Base-by-base conservation (phyloP, 2,329 filamentous ascomycete genomes). In the Coleophoma crateriformis region DNA sequence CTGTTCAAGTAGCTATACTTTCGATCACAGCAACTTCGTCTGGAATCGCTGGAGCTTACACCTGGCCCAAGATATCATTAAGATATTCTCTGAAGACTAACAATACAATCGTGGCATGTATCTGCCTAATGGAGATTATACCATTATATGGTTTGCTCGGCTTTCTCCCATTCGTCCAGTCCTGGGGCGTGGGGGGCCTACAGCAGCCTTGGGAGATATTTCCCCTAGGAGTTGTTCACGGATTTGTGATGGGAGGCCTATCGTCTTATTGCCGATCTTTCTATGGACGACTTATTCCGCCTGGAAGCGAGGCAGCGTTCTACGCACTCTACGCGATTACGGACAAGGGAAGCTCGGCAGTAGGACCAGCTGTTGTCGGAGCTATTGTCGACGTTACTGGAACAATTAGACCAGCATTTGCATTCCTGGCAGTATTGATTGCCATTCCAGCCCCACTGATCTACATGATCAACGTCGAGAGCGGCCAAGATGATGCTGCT, bases 191-290 rank as follows among this genome's bases (percentile, higher is more conserved):
- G 6, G 71, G 90, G 34, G 94, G 94, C 2, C 75, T 99, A 12
- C 91, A 96, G 67, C 84, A 94, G 65, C 82, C 88, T 1, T 96
- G 90, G 88, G 94, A 99, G 61, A 96, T 99, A 87, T 97, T 94
- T 61, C 88, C 89, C 0, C 71, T 99, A 1, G 91, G 90, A 0
- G 87, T 88, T 3, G 81, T 97, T 14, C 96, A 96, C 66, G 94
- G 94, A 0, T 82, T 99, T 43, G 91, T 96, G 2, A 82, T 97
- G 44, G 94, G 92, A n/a, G 94, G 94, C 0, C 71, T 97, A 34
- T 89, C 88, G 50, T 87, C 87, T 17, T 96, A 97, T 68, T 97
- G 92, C 64, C 84, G 92, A 32, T 91, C 88, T 51, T 77, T 97
- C 15, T 99, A 88, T 64, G 90, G 90, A 40, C 89, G 96, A 66